phyloP scores from a whole-genome alignment of 306 rosid species.

The Benincasa hispida region DNA sequence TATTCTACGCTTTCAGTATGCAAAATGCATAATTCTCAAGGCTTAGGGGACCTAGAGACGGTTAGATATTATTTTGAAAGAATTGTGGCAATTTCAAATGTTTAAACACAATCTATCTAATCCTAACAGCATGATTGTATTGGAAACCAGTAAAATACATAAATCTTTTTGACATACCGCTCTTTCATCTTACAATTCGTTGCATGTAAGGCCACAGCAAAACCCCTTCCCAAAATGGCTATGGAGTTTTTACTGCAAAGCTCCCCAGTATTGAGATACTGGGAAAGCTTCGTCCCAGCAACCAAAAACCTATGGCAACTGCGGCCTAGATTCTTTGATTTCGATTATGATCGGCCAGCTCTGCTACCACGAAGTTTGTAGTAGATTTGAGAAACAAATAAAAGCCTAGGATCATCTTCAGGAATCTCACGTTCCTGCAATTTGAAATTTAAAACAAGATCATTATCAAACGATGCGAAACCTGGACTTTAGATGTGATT shows the following conservation, averaged over 20 bases:
- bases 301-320: neutral
- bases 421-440: slow-evolving; percentile 64
- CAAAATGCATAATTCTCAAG: neutral
- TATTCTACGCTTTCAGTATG: no score
- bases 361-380: slow-evolving; percentile 26
- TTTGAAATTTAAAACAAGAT: no score
- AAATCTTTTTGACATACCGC: neutral
- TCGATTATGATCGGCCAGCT: neutral
- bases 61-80: neutral
- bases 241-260: neutral
- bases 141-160: neutral
- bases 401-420: slow-evolving; percentile 67
- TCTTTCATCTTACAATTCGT: neutral
- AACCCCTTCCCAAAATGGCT: neutral
- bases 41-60: neutral
- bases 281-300: neutral
- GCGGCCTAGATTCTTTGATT: neutral
- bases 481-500: neutral
- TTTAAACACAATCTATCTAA: neutral
- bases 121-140: neutral
- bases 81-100: neutral
- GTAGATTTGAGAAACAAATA: slow-evolving; percentile 28
- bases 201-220: no score
- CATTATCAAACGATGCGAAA: no score
- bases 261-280: no score